These are phyloP conservation scores for Sindora glabra DNA, from an alignment of 306 rosid genomes.

Conservation along the genomic window DNA sequence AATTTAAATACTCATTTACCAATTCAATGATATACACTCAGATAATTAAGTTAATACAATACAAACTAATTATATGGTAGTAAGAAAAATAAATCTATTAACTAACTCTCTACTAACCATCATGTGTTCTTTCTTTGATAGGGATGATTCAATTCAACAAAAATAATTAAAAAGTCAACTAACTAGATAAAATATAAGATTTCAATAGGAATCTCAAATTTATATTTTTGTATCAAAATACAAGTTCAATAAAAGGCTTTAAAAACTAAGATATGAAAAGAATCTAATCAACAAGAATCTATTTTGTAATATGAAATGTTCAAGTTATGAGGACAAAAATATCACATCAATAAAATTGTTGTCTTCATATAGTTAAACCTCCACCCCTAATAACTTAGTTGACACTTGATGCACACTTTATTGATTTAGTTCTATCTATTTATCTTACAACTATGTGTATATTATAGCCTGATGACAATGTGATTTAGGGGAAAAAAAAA, in stretches of 20 bases:
- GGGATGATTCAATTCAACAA: neutral
- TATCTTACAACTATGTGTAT: conserved; percentile 2
- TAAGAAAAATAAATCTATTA: conserved; percentile 7
- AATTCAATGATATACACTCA: too few relatives aligned
- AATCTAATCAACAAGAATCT: conserved; percentile 38
- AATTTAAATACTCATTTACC: too few relatives aligned
- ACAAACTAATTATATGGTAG: too few relatives aligned
- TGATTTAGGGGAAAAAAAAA: neutral
- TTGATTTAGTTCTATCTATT: conserved; percentile 6
- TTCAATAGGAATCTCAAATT: conserved; percentile 23
- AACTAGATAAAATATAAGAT: conserved; percentile 5
- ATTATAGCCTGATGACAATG: neutral
- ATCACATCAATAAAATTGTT: conserved; percentile 28
- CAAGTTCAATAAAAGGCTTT: conserved; percentile 33
- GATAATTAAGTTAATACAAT: too few relatives aligned
- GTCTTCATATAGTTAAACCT: conserved; percentile 23
- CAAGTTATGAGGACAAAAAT: conserved; percentile 30
- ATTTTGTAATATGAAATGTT: conserved; percentile 8
- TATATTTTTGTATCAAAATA: conserved; percentile 25
- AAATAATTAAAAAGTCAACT: conserved; percentile 9
- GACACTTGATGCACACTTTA: conserved; percentile 23
- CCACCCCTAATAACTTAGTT: conserved; percentile 20
- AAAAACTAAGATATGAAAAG: conserved; percentile 20
- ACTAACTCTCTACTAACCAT: neutral
- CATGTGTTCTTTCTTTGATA: neutral